Evolutionary conservation across 2,329 filamentous ascomycete genomes (phyloP), one percentile per base, ranked within the genome.

Genomic region (Hypoxylon sp.): DNA sequence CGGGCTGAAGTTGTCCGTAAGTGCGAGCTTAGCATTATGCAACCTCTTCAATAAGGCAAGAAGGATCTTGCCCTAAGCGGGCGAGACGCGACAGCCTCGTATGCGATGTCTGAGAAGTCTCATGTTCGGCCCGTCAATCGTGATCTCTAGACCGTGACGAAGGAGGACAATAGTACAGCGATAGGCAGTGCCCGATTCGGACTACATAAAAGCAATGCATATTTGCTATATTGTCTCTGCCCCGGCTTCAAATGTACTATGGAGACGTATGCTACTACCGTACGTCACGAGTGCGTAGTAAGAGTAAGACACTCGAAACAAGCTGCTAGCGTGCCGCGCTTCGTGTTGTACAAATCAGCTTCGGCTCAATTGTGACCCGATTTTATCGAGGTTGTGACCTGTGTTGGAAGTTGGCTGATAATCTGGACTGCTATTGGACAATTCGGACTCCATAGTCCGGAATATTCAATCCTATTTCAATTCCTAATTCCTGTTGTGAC

Each of bases 321-420:
- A 56, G 54, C 56, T 44, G 48, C 32, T 19, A 31, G 31, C 31
- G 67, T 62, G 67, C n/a, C 58, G 68, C 66, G 62, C 53, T 58
- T 62, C 24, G 29, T 63, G 56, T 53, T 50, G 59, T 51, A 46
- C 24, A 44, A 47, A 31, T 46, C 47, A 42, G 29, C 19, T 64
- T 62, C 63, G 67, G 60, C 60, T 48, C 47, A 65, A 67, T 63
- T 57, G 69, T 71, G 60, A 71, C 63, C 69, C 60, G 66, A 63
- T 53, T 19, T 65, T 13, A 42, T 54, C 10, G 44, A 58, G 35
- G 56, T 65, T 59, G 46, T 51, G 46, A 65, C 50, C 51, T 56
- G 46, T 39, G 55, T 68, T 53, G 35, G 53, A 32, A 35, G 52
- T 54, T 62, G 55, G 62, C 58, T 61, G 58, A 35, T 51, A 27